A percentile compares a stretch with the other conserved stretches of the same genome.
These are phyloP conservation scores for Beauveria varroae DNA, from an alignment of 2,329 filamentous ascomycete species.

Conservation along the genomic window DNA sequence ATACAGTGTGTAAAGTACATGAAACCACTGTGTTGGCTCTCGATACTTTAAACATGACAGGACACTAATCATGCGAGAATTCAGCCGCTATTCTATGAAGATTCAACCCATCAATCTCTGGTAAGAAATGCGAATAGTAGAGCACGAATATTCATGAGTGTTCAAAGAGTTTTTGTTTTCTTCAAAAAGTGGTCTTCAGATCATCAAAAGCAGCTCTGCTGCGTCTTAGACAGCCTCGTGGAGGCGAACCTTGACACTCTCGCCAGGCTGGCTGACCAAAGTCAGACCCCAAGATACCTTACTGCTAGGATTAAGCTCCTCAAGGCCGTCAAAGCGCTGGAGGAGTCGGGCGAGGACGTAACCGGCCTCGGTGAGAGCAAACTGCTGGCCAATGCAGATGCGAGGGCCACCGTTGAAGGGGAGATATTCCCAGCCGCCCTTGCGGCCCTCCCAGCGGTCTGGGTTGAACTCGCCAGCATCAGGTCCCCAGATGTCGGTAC, in stretches of 20 bases:
- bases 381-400: slow-evolving; percentile 29
- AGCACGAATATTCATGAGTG: not conserved
- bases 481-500: slow-evolving; percentile 27
- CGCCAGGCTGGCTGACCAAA: slow-evolving; percentile 8
- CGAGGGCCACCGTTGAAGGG: slow-evolving; percentile 30
- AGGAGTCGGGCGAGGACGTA: slow-evolving; percentile 15
- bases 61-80: too few relatives aligned
- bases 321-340: slow-evolving; percentile 16
- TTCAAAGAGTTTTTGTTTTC: too few relatives aligned
- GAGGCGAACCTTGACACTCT: slow-evolving; percentile 10
- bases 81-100: not conserved
- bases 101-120: not conserved
- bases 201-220: not conserved
- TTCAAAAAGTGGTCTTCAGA: not conserved
- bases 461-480: slow-evolving; percentile 25
- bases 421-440: slow-evolving; percentile 25
- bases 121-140: not conserved
- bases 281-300: slow-evolving; percentile 11
- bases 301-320: slow-evolving; percentile 2
- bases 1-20: too few relatives aligned
- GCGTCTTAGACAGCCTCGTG: slow-evolving; percentile 5
- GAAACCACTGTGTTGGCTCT: too few relatives aligned
- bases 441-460: slow-evolving; percentile 25
- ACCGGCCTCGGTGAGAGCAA: slow-evolving; percentile 20
- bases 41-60: too few relatives aligned